A percentile compares a stretch with the other conserved stretches of the same genome.
phyloP scores from a whole-genome alignment of 1,139 yeast genomes.

The Sugiyamaella sp. region DNA sequence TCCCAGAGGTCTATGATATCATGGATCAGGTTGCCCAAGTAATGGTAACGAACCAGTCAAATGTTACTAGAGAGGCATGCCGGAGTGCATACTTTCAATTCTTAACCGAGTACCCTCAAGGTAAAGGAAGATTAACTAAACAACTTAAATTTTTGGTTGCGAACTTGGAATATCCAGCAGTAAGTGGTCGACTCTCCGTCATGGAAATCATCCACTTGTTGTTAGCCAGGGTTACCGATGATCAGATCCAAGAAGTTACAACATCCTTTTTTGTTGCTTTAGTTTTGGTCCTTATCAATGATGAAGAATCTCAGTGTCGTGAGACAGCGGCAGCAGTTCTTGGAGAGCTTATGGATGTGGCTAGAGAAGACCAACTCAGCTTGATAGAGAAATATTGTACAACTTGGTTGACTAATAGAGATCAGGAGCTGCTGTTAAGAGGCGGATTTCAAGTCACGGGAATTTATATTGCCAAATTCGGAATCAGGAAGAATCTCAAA shows the following conservation, averaged over 20 bases:
- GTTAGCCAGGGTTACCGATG: slow-evolving; percentile 65
- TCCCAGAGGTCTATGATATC: slow-evolving; percentile 89
- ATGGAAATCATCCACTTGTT: slow-evolving; percentile 82
- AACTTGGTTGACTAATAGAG: slow-evolving; percentile 68
- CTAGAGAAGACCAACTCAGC: slow-evolving; percentile 49
- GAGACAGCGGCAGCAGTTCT: slow-evolving; percentile 78
- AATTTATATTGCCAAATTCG: slow-evolving; percentile 57
- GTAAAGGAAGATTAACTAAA: slow-evolving; percentile 79
- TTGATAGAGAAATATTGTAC: slow-evolving; percentile 60
- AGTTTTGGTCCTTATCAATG: slow-evolving; percentile 76
- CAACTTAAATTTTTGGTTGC: slow-evolving; percentile 82
- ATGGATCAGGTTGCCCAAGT: slow-evolving; percentile 81
- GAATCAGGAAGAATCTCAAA: slow-evolving; percentile 37
- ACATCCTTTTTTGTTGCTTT: slow-evolving; percentile 83
- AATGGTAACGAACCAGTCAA: slow-evolving; percentile 88
- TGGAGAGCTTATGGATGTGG: slow-evolving; percentile 56
- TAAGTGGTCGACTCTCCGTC: slow-evolving; percentile 85
- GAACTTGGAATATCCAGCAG: slow-evolving; percentile 83
- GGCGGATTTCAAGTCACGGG: slow-evolving; percentile 81
- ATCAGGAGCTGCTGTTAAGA: slow-evolving; percentile 55
- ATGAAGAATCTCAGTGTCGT: slow-evolving; percentile 78
- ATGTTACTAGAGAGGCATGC: slow-evolving; percentile 82
- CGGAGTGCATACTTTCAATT: slow-evolving; percentile 84
- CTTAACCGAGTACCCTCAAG: slow-evolving; percentile 93
- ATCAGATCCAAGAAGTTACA: slow-evolving; percentile 59